These are phyloP conservation scores for Dimocarpus longan DNA, from an alignment of 345 rosid species.

Conservation along the genomic window DNA sequence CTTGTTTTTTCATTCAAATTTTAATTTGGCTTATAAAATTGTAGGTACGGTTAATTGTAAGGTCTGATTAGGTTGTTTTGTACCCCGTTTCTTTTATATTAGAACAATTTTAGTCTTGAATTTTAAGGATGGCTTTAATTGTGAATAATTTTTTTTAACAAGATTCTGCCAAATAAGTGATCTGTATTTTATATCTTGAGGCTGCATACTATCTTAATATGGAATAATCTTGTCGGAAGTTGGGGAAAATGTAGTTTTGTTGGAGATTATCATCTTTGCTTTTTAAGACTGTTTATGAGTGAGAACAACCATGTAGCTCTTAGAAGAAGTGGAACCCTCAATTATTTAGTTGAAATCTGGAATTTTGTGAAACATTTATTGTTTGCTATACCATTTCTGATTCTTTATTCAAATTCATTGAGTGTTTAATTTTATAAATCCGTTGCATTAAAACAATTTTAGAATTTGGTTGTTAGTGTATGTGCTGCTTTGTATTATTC, in stretches of 20 bases:
- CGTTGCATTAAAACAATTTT: no score
- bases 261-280: no score
- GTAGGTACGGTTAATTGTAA: neutral
- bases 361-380: neutral
- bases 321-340: neutral
- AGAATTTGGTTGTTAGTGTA: no score
- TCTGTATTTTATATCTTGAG: neutral
- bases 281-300: no score
- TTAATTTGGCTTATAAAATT: neutral
- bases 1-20: neutral
- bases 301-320: no score
- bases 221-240: neutral
- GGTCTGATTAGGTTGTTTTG: slow-evolving; percentile 1
- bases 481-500: no score
- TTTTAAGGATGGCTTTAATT: neutral
- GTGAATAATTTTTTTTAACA: neutral
- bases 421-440: no score
- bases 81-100: slow-evolving; percentile 1
- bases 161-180: no score
- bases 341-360: neutral
- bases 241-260: no score
- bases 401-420: no score
- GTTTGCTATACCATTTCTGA: no score
- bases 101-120: neutral
- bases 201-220: neutral